Conservation (phyloP, 768 basidiomycete genomes). For the Collybia mongolica region DNA sequence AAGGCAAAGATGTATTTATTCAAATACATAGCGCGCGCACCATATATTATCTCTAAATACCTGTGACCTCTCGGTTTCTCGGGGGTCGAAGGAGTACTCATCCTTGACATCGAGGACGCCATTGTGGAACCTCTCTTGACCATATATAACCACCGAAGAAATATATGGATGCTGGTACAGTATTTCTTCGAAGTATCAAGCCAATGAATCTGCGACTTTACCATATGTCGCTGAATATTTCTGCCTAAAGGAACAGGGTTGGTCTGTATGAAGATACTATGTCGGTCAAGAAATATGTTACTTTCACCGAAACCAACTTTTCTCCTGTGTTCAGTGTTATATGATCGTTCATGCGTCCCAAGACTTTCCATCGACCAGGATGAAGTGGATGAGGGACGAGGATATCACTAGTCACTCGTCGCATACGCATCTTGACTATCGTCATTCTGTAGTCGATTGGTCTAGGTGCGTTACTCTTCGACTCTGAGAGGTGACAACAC, state of each 20-base stretch:
- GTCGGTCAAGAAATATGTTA: too few relatives aligned
- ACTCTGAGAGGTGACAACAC: neutral
- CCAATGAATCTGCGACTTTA: neutral
- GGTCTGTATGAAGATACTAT: too few relatives aligned
- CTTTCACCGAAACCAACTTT: conserved; percentile 23
- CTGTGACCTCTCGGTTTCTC: conserved; percentile 8
- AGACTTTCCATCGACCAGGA: conserved; percentile 20
- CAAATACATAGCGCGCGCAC: too few relatives aligned
- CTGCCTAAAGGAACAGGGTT: too few relatives aligned
- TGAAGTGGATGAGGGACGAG: conserved; percentile 39
- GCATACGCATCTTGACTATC: conserved; percentile 29
- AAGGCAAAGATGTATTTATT: too few relatives aligned
- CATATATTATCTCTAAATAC: too few relatives aligned
- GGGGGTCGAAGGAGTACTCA: conserved; percentile 20
- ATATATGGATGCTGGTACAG: conserved; percentile 27
- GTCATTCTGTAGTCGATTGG: conserved; percentile 2
- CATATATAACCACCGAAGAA: conserved; percentile 33
- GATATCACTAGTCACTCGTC: conserved; percentile 41
- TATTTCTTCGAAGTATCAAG: conserved; percentile 40
- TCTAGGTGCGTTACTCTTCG: neutral
- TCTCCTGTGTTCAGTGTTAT: conserved; percentile 41
- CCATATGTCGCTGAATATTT: too few relatives aligned
- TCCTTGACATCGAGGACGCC: conserved; percentile 30
- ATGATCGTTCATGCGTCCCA: conserved; percentile 38
- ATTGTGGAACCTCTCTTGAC: conserved; percentile 29